Evolutionary conservation across 2,329 filamentous ascomycete species (phyloP), one percentile per base, ranked within the genome.

Genomic region (Escovopsis sp.): DNA sequence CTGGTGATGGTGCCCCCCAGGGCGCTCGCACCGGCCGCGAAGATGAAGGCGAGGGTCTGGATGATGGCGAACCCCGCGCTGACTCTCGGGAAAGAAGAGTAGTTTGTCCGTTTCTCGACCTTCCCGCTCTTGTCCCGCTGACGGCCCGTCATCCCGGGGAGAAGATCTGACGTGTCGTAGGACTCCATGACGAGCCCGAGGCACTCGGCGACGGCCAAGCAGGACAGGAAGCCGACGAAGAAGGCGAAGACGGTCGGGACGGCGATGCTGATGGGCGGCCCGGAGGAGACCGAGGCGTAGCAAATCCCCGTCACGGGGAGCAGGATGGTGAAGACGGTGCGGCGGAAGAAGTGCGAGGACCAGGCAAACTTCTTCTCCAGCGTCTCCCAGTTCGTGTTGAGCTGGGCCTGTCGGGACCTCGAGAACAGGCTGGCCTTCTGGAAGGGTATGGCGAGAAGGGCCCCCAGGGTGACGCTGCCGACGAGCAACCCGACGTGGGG

Each of bases 121-220:
- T 59, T 60, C 11, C 57, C 55, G 5, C 62, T 62, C 4, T 54
- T 52, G n/a, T 63, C 64, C 26, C 60, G 64, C n/a, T 67, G 67
- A 12, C 67, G 66, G 28, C 73, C 73, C 6, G 72, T 82, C 66
- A 82, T 80, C 10, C 80, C 79, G 2, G 80, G 77, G 50, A 83
- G 81, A 4, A 88, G 66, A 57, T 88, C 84, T 35, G 80, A 85
- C n/a, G 78, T 83, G 56, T 88, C 84, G 57, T 81, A 88, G 0
- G 78, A 80, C 55, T 87, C 82, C 82, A 88, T 87, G 55, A 87
- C 72, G 30, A 88, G 63, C 1, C 82, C 81, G 48, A 81, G 75
- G 58, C 82, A 86, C 59, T 88, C 83, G 3, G 82, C 75, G 38
- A 85, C 77, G 1, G 81, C 82, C 9, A 89, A 70, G 41, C 77